Evolutionary conservation across 208 protist genomes (phyloP), one percentile per base, ranked within the genome.

Genomic region (Wallacemonas sp.): DNA sequence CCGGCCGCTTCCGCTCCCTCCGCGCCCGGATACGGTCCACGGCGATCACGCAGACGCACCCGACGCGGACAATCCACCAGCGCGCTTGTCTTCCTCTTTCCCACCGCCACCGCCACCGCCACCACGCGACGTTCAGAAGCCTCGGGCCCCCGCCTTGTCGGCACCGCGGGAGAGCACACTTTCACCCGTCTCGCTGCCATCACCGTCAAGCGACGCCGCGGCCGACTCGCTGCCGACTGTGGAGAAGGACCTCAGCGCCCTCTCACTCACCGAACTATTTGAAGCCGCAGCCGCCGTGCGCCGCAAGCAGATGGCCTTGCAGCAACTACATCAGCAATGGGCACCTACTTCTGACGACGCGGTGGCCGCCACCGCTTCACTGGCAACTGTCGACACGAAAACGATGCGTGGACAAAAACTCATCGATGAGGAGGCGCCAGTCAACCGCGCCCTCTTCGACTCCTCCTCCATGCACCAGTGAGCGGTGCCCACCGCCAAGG

Each of bases 261-360:
- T 90, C 39, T 89, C 87, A 9, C 61, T 93, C 17, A 78, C 81
- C 12, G 76, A 89, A 68, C 66, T 93, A 37, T 87, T 93, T 44
- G 81, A 90, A 26, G 79, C 76, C 22, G 87, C 87, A 15, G 83
- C 84, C 12, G 65, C 75, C 10, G 82, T 93, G 38, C 76, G 79
- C 21, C 67, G 77, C 42, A 71, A 73, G 34, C 85, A 89, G 38
- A 54, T 83, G 10, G 65, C 78, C 8, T 67, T 89, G 17, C 76
- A 91, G 66, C 79, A 84, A 61, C 34, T 78, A 50, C 73, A 84
- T 24, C 50, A 70, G 24, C 54, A 71, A 24, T 61, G 46, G 53
- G 30, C 50, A 37, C 15, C 50, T 26, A 48, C 42, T 4, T 26
- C 42, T 26, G 22, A 6, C 17, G 22, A 22, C 42, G 17, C 4